Evolutionary conservation across 495 filamentous ascomycete species (phyloP), one percentile per base, ranked within the genome.

Genomic region (Penicillium waksmanii): DNA sequence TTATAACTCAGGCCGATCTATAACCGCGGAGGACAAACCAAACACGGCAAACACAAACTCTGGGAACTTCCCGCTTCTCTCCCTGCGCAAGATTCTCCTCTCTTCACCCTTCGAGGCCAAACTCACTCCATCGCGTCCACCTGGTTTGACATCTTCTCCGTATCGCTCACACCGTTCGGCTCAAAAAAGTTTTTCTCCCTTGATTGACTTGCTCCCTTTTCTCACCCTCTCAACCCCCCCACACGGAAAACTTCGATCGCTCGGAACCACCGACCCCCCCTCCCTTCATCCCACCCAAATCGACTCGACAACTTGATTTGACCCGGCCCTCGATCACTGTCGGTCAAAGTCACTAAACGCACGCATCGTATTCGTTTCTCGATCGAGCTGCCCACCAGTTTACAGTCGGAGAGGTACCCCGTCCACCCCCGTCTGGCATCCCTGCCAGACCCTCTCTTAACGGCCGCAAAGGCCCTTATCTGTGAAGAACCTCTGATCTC

Each of bases 41-140:
- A 70, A 67, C 67, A 70, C 50, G 52, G 57, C 65, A 67, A 70
- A 70, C 67, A 70, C 67, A 62, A 66, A 63, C 59, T 51, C 34
- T 48, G 34, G 60, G 53, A 64, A 63, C 57, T 67, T 67, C 65
- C 67, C 64, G 65, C 65, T 67, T 60, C 60, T 61, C 60, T 60
- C 56, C 62, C 60, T 64, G 53, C 54, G 60, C 65, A 67, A 67
- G 59, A 63, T 65, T 67, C 64, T 70, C 66, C 51, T 60, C 62
- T 67, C 64, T 58, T 40, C 62, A 57, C 56, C 53, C 58, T 42
- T 61, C 49, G 34, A 56, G 55, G 51, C 54, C 57, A 46, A 44
- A 38, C 54, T 35, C 51, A 42, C 42, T 53, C 48, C 63, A 62
- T 57, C 58, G 34, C 27, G 40, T 47, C 27, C 44, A 31, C 31